Base-by-base conservation (phyloP, 371 early-diverging fungal species). In the Actinomucor elegans region DNA sequence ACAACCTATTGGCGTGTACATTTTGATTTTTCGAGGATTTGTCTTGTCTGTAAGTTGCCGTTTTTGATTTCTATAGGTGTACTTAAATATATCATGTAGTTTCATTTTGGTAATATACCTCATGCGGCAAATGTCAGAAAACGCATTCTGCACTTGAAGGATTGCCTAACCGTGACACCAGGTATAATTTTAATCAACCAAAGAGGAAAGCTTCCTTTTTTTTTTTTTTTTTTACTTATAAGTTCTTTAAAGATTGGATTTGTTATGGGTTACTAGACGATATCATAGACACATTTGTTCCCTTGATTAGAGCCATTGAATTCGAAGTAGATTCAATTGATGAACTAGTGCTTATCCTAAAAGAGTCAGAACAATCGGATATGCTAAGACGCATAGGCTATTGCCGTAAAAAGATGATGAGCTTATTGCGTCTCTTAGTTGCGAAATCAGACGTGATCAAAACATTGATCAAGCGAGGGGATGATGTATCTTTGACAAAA, bases 271-370 rank as follows among this genome's bases (percentile, higher is more conserved):
- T 93, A 6, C 66, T 93, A 56, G 92, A 92, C 63, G 91, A 92
- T 57, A 84, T 94, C 46, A 87, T 86, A 0, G 93, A 94, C 65
- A 76, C 79, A 5, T 92, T 91, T 69, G 85, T 87, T 44, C 92
- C 93, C 3, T 57, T 87, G 5, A 79, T 92, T 31, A 76, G 78
- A 33, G 73, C 81, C 9, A 85, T 90, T 48, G 93, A 93, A 64
- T 79, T 84, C 17, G 93, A 94, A 71, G 93, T 93, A 5, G 94
- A 93, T 53, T 76, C 87, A 0, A 92, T 93, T 52, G 94, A 94
- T 57, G 93, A 94, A 26, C 62, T 93, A 4, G 95, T 94, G 1
- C 75, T 98, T 38, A 85, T 94, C 28, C 71, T 96, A n/a, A 85
- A 87, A 47, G 92, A 93, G 57, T 84, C 89, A 3, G 93, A 93